A percentile compares a stretch with the other conserved stretches of the same genome.
phyloP scores from a whole-genome alignment of 371 early-diverging fungal genomes.

The Sporodiniella umbellata region DNA sequence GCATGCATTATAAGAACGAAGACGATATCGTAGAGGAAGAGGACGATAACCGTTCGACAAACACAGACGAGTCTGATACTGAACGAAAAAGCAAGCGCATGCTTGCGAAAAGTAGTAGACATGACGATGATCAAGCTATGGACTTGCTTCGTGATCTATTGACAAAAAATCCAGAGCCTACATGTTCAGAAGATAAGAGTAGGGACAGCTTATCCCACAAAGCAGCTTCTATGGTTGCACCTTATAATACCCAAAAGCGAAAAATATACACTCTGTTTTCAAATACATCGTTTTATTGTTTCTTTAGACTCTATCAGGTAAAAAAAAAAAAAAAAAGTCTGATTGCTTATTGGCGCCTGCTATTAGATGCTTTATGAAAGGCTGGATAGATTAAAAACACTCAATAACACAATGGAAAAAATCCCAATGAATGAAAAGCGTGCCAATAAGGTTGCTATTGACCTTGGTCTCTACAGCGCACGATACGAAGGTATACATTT shows the following conservation, averaged over 20 bases:
- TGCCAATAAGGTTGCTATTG: constrained; percentile 69
- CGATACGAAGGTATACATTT: constrained; percentile 39
- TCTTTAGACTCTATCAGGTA: constrained; percentile 78
- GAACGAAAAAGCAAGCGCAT: background rate
- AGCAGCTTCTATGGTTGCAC: constrained; percentile 24
- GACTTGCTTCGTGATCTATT: constrained; percentile 11
- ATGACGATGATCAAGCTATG: constrained; percentile 19
- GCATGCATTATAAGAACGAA: constrained; percentile 22
- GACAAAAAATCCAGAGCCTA: background rate
- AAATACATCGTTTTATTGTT: constrained; percentile 49
- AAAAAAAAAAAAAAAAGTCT: too few relatives aligned
- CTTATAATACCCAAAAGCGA: constrained; percentile 3
- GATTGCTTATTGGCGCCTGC: too few relatives aligned
- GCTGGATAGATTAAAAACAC: constrained; percentile 72
- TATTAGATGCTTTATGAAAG: constrained; percentile 80
- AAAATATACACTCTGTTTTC: constrained; percentile 43
- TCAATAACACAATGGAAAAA: constrained; percentile 53
- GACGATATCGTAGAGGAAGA: constrained; percentile 21
- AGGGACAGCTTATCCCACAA: too few relatives aligned
- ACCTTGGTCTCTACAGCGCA: constrained; percentile 72
- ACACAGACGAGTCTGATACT: background rate
- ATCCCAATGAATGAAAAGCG: constrained; percentile 51
- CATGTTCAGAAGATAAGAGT: background rate
- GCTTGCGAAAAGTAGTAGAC: constrained; percentile 10
- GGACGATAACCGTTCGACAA: constrained; percentile 7